Evolutionary conservation across 805 yeast species (phyloP).

Genomic region (Barnettozyma botsteinii): DNA sequence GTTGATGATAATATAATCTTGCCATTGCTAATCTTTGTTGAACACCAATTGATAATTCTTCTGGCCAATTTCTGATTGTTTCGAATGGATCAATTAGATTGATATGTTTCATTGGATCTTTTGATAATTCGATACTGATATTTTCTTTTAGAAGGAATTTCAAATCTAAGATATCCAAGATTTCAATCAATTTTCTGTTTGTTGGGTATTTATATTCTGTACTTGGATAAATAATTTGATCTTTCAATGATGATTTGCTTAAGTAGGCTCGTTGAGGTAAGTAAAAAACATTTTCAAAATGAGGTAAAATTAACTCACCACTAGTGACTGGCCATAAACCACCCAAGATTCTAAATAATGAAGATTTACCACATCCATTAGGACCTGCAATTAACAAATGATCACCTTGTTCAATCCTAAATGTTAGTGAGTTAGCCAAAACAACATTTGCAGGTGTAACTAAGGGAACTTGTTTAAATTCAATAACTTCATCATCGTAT

Average conservation of each 20-base stretch:
- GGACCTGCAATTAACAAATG: constrained; percentile 91
- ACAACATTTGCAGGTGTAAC: constrained; percentile 81
- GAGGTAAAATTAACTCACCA: constrained; percentile 57
- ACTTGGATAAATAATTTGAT: constrained; percentile 87
- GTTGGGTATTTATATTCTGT: constrained; percentile 46
- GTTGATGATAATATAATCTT: constrained; percentile 82
- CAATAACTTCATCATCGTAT: constrained; percentile 53
- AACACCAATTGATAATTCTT: constrained; percentile 82
- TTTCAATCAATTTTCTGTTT: constrained; percentile 44
- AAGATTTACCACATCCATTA: constrained; percentile 94
- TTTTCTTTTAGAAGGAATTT: constrained; percentile 49
- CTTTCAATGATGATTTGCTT: constrained; percentile 58
- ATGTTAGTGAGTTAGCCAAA: constrained; percentile 58
- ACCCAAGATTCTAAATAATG: constrained; percentile 83
- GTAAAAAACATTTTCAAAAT: constrained; percentile 66
- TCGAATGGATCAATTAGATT: constrained; percentile 48
- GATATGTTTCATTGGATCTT: constrained; percentile 25
- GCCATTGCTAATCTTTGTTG: constrained; percentile 94
- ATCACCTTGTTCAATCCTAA: constrained; percentile 73
- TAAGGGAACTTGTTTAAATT: constrained; percentile 71
- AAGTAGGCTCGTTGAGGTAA: constrained; percentile 91
- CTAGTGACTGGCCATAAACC: constrained; percentile 84
- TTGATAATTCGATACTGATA: constrained; percentile 31
- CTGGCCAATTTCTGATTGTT: constrained; percentile 75
- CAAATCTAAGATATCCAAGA: constrained; percentile 52